Evolutionary conservation across 2,329 filamentous ascomycete genomes (phyloP), one percentile per base, ranked within the genome.

Genomic region (Epichloe sp.): DNA sequence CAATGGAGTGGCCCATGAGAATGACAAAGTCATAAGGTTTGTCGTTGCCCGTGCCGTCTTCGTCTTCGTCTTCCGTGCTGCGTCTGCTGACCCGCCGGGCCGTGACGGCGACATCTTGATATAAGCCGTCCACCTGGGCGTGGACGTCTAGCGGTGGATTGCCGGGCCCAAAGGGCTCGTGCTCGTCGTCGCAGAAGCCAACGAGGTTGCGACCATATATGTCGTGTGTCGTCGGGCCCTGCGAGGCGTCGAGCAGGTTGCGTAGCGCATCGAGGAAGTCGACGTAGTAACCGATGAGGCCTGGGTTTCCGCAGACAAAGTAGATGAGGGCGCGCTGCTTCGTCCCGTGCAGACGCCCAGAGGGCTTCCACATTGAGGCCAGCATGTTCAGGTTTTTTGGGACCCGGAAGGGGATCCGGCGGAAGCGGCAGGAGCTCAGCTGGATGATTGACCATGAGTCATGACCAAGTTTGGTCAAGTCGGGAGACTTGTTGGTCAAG

Each of bases 271-370:
- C 69, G 11, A 89, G 71, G 64, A 88, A 91, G 38, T 77, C 73
- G 52, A 68, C 69, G 65, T 91, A 91, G 72, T 86, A 91, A 51
- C 76, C 78, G 48, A 89, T 77, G 17, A 88, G 71, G 5, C 86
- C 86, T 5, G 86, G 86, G 57, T 91, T 91, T 19, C 86, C 86
- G 31, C 83, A 79, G 41, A 91, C 74, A 65, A 87, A 84, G 69
- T 81, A 88, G 57, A 90, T 69, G 47, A 89, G 75, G 54, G 67
- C 68, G 54, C 61, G 67, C 14, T 55, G 54, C 17, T 53, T 51
- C 45, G 57, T 51, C 8, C 48, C 46, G 19, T 56, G 55, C 26
- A 53, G 53, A 47, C 56, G 55, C 23, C 52, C 54, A 21, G 66
- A 63, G 5, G 63, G 65, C 8, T 66, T 52, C 48, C 58, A 65